Base-by-base conservation (phyloP, 2,329 filamentous ascomycete species). In the Penicillium thymicola region DNA sequence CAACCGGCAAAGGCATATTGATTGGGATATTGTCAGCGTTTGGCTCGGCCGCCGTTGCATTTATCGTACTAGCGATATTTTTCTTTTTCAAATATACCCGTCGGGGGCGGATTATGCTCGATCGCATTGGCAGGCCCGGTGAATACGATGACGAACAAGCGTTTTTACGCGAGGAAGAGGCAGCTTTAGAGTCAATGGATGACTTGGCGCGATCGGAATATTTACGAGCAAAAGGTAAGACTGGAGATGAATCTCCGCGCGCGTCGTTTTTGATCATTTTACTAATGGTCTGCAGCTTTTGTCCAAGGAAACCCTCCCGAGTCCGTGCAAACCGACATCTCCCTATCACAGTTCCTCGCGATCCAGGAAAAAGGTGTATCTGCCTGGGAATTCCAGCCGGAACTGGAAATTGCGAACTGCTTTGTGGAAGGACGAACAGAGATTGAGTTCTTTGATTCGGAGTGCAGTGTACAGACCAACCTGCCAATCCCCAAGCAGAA, bases 351-450 rank as follows among this genome's bases (percentile, higher is more conserved):
- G 73, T 97, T 96, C 73, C 83, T 99, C 57, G 94, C 94, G 41
- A 99, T 99, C 64, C 94, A 99, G 78, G 94, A 99, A 79, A 99
- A 99, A 75, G 94, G 94, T 49, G 93, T 99, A n/a, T 96, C 94
- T 5, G 94, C 94, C 7, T 99, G 94, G 94, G 94, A 99, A 74
- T 99, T 99, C 69, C 94, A 97, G 74, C 94, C 94, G n/a, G 94
- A 99, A 75, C 79, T 97, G 36, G 94, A 99, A 76, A 97, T 97
- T 65, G 94, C 94, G 65, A 97, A 97, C 76, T 99, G 94, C 75
- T 99, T 99, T 71, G 94, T 99, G 62, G 93, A 99, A 76, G 93
- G 80, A 40, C 86, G 94, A 63, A 99, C 94, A 11, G 94, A 99
- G 75, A 96, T 99, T 62, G 94, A 99, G 73, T 99, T 99, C 78